Evolutionary conservation across 495 filamentous ascomycete genomes (phyloP).

Genomic region (Barbatosphaeria neglecta): DNA sequence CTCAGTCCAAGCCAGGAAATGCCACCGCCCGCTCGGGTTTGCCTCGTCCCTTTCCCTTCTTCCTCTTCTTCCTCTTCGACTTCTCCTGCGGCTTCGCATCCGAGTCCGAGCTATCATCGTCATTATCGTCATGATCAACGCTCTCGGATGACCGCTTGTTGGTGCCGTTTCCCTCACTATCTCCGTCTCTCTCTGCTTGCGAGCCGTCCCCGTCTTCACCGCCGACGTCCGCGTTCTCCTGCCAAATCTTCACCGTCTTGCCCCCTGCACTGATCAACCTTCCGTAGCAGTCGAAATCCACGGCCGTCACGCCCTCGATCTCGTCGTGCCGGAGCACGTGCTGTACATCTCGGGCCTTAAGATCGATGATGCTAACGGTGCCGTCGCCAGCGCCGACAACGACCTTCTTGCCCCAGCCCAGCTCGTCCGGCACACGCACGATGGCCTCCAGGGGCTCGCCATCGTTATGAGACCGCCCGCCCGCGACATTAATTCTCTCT

Average conservation of each 20-base stretch:
- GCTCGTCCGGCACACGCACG: constrained; percentile 49
- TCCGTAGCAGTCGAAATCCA: constrained; percentile 73
- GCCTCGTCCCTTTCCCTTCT: constrained; percentile 30
- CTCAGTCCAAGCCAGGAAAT: constrained; percentile 22
- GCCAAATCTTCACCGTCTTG: constrained; percentile 74
- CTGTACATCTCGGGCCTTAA: constrained; percentile 27
- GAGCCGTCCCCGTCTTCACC: constrained; percentile 27
- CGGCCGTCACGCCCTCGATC: constrained; percentile 62
- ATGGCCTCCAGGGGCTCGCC: constrained; percentile 63
- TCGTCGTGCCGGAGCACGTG: constrained; percentile 62
- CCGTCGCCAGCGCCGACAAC: constrained; percentile 72
- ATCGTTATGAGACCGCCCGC: constrained; percentile 44
- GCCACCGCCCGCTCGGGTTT: constrained; percentile 5
- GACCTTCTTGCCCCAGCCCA: constrained; percentile 56
- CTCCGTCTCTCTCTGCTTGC: constrained; percentile 29
- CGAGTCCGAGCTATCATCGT: constrained; percentile 26
- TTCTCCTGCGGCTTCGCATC: constrained; percentile 28
- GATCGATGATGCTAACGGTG: constrained; percentile 31
- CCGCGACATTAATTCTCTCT: constrained; percentile 65
- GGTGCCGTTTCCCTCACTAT: constrained; percentile 31
- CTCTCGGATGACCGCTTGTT: constrained; percentile 30
- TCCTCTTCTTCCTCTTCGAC: constrained; percentile 27
- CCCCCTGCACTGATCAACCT: constrained; percentile 83
- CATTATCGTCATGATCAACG: constrained; percentile 24
- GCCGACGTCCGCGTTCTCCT: constrained; percentile 36